Conservation (phyloP, 306 rosid genomes). For the Ceratonia siliqua region DNA sequence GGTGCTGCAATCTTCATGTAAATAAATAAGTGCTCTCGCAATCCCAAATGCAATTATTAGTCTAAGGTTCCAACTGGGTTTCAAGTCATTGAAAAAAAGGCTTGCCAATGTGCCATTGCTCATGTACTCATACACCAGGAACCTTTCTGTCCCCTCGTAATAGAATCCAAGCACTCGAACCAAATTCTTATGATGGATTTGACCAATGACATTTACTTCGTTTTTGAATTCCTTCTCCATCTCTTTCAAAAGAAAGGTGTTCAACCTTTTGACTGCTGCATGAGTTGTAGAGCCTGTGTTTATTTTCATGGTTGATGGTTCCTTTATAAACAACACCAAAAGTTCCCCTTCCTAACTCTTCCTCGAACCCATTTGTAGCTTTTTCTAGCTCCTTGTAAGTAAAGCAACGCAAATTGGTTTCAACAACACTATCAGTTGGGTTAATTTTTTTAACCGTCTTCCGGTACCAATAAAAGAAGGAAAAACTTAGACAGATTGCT, state of each 20-base stretch:
- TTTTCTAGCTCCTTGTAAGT: constrained; percentile 41
- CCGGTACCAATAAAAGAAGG: background rate
- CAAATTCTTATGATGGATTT: constrained; percentile 46
- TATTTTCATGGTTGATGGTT: too few species aligned
- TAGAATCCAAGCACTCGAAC: constrained; percentile 45
- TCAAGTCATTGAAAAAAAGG: constrained; percentile 32
- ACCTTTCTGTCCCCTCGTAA: constrained; percentile 28
- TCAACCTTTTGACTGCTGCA: constrained; percentile 49
- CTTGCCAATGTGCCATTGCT: constrained; percentile 45
- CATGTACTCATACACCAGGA: constrained; percentile 47
- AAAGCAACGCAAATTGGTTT: constrained; percentile 39
- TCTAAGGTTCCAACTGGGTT: constrained; percentile 44
- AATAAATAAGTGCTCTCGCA: constrained; percentile 41
- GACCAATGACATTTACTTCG: constrained; percentile 42
- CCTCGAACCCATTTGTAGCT: constrained; percentile 42
- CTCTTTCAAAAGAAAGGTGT: constrained; percentile 37
- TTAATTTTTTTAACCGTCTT: constrained; percentile 11
- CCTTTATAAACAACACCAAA: constrained; percentile 50
- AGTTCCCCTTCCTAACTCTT: constrained; percentile 36
- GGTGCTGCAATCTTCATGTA: constrained; percentile 45
- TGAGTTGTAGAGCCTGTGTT: constrained; percentile 11
- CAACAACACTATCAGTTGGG: constrained; percentile 1
- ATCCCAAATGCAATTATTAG: constrained; percentile 35
- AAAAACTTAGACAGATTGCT: constrained; percentile 22
- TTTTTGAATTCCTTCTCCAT: constrained; percentile 51